Evolutionary conservation across 306 rosid species (phyloP).

Genomic region (Cucurbita maxima): DNA sequence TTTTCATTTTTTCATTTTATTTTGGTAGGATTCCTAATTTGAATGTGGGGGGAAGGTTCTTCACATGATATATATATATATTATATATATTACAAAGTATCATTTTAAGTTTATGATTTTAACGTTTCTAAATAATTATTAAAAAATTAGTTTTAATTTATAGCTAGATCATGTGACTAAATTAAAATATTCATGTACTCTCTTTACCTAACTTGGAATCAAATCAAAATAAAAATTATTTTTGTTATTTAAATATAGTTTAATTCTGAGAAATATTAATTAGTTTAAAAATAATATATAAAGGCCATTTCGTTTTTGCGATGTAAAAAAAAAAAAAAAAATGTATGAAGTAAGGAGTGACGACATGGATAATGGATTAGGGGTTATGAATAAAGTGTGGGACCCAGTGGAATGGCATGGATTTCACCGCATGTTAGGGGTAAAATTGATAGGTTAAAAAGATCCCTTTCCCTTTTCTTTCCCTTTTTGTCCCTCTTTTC

Average conservation of each 20-base stretch:
- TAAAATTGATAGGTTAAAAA: not conserved
- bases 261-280: too few relatives aligned
- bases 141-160: too few relatives aligned
- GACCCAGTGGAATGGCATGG: not conserved
- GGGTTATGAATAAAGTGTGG: not conserved
- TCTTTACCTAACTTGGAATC: too few relatives aligned
- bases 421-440: constrained; percentile 7
- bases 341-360: not conserved
- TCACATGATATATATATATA: not conserved
- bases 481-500: not conserved
- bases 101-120: too few relatives aligned
- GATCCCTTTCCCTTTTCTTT: not conserved
- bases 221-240: too few relatives aligned
- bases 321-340: not conserved
- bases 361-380: not conserved
- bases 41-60: not conserved
- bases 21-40: not conserved
- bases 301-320: too few relatives aligned
- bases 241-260: too few relatives aligned
- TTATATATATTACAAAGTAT: too few relatives aligned
- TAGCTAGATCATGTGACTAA: too few relatives aligned
- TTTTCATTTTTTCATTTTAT: not conserved
- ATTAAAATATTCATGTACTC: too few relatives aligned
- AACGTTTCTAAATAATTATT: too few relatives aligned
- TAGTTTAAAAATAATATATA: not conserved